Percentiles rank a stretch among this genome's conserved stretches.
phyloP scores from a whole-genome alignment of 2,329 filamentous ascomycete genomes.

The Pseudogymnoascus sp. region DNA sequence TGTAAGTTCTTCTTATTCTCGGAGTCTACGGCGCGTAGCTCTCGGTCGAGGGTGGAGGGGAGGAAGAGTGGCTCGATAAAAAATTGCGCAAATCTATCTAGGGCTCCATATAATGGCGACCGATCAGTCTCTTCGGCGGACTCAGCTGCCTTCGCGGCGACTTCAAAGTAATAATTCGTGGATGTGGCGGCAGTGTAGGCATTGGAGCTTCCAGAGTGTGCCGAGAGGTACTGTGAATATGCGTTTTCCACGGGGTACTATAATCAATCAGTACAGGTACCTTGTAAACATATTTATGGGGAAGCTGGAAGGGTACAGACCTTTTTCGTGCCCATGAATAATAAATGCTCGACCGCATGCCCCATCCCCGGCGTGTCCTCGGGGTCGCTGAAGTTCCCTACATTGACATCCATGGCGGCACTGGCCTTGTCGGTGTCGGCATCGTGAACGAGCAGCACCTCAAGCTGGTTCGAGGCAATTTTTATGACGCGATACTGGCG shows the following conservation, averaged over 20 bases:
- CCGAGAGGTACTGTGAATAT: conserved; percentile 85
- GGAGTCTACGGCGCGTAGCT: conserved; percentile 64
- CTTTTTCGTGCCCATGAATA: conserved; percentile 99
- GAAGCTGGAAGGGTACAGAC: conserved; percentile 31
- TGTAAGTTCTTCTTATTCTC: conserved; percentile 77
- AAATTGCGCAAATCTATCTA: conserved; percentile 69
- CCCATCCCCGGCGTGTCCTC: conserved; percentile 90
- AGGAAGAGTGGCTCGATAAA: conserved; percentile 65
- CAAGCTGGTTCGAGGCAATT: conserved; percentile 74
- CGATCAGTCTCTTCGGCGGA: conserved; percentile 38
- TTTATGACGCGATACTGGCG: conserved; percentile 80
- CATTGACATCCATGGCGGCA: conserved; percentile 89
- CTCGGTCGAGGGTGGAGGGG: conserved; percentile 60
- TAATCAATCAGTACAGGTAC: conserved; percentile 5
- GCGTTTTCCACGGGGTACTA: conserved; percentile 89
- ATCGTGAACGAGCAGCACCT: conserved; percentile 89
- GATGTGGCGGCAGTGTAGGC: conserved; percentile 89
- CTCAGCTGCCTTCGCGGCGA: conserved; percentile 74
- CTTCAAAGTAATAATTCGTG: conserved; percentile 97
- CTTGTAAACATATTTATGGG: not conserved
- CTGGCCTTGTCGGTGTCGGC: conserved; percentile 94
- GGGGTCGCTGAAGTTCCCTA: conserved; percentile 89
- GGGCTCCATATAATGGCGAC: conserved; percentile 60
- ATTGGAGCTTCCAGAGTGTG: conserved; percentile 86
- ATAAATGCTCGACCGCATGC: conserved; percentile 79